A percentile compares a stretch with the other conserved stretches of the same genome.
These are phyloP conservation scores for Ceratobasidium sp. DNA, from an alignment of 1,284 basidiomycete species.

Conservation along the genomic window DNA sequence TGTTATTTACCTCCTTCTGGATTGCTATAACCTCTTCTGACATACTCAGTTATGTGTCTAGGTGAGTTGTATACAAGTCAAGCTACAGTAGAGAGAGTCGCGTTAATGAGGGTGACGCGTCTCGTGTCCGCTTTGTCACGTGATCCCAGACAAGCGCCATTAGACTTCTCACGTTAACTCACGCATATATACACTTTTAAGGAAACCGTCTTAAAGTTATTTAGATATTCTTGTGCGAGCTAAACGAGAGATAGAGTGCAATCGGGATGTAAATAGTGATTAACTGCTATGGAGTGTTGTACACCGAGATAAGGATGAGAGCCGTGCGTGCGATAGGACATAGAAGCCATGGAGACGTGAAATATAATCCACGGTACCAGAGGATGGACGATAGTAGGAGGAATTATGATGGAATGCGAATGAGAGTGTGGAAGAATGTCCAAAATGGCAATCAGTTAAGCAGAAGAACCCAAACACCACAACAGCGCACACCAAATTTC, in stretches of 20 bases:
- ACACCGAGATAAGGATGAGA: constrained; percentile 26
- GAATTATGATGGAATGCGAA: constrained; percentile 30
- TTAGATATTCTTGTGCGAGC: too few species aligned
- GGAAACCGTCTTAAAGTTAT: too few species aligned
- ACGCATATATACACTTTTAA: too few species aligned
- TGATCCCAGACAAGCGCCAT: background rate
- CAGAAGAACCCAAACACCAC: constrained; percentile 31
- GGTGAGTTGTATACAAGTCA: background rate
- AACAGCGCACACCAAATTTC: constrained; percentile 31
- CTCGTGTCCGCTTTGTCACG: constrained; percentile 7
- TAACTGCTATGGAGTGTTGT: constrained; percentile 41
- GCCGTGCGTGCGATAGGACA: constrained; percentile 23
- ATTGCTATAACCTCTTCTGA: constrained; percentile 78
- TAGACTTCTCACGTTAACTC: too few species aligned
- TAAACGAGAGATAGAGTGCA: background rate
- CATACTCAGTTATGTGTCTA: constrained; percentile 55
- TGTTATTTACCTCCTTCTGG: constrained; percentile 77
- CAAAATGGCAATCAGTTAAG: constrained; percentile 29
- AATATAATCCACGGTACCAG: constrained; percentile 24
- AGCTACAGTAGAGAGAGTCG: constrained; percentile 5
- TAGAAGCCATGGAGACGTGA: constrained; percentile 21
- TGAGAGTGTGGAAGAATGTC: constrained; percentile 10
- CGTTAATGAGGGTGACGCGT: constrained; percentile 34
- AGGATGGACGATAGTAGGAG: constrained; percentile 12
- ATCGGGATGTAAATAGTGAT: constrained; percentile 40